Conservation (phyloP, 2,329 filamentous ascomycete species). For the Pseudocercospora musae region DNA sequence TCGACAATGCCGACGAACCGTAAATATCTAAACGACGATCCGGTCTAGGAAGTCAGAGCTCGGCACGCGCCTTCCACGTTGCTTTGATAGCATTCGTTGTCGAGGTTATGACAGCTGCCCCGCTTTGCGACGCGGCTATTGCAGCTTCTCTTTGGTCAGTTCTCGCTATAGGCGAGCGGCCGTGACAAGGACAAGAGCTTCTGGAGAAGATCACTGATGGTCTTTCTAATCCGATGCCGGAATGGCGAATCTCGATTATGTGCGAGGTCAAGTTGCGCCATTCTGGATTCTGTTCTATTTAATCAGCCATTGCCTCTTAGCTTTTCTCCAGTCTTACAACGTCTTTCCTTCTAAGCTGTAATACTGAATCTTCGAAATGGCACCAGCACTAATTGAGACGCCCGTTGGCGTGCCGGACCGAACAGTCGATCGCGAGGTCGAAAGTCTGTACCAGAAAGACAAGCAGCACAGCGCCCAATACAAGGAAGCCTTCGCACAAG, state of each 20-base stretch:
- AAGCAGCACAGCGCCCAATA: slow-evolving; percentile 29
- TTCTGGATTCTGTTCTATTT: slow-evolving; percentile 1
- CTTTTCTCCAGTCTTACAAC: background rate
- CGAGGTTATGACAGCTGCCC: slow-evolving; percentile 11
- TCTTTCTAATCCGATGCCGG: slow-evolving; percentile 21
- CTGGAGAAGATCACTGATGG: slow-evolving; percentile 8
- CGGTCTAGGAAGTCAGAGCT: slow-evolving; percentile 4
- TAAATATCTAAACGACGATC: slow-evolving; percentile 6
- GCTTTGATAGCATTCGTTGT: background rate
- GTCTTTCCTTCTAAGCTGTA: background rate
- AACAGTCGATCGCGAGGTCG: slow-evolving; percentile 23
- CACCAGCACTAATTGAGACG: slow-evolving; percentile 43
- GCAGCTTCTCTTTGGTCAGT: background rate
- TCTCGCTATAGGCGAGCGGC: slow-evolving; percentile 17
- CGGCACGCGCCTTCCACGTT: slow-evolving; percentile 15
- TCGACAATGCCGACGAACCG: background rate
- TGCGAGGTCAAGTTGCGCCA: slow-evolving; percentile 9
- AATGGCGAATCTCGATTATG: slow-evolving; percentile 18
- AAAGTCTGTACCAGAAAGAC: slow-evolving; percentile 27
- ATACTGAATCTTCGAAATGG: slow-evolving; percentile 34
- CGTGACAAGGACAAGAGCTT: slow-evolving; percentile 10
- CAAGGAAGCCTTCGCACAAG: slow-evolving; percentile 45
- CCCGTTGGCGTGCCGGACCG: slow-evolving; percentile 20
- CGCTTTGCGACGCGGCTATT: slow-evolving; percentile 7
- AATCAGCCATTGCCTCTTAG: background rate